Percentiles rank a stretch among this genome's conserved stretches.
These are phyloP conservation scores for Arachis stenosperma DNA, from an alignment of 306 rosid genomes.

Conservation along the genomic window DNA sequence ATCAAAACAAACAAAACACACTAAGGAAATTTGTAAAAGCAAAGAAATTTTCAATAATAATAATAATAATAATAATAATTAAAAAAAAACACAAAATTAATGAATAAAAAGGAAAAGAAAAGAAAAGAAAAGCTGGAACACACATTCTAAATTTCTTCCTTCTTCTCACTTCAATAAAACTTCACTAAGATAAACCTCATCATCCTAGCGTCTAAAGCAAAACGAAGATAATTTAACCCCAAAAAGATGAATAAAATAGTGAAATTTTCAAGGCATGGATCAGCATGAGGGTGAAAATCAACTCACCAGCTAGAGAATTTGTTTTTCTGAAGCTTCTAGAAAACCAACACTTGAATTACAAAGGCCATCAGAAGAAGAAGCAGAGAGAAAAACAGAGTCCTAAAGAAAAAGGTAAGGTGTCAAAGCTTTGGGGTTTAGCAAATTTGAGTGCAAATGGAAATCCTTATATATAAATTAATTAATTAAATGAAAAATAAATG, in stretches of 20 bases:
- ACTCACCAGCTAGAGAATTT: constrained; percentile 52
- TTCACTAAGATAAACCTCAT: constrained; percentile 11
- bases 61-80: background rate
- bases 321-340: constrained; percentile 26
- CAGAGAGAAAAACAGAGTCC: background rate
- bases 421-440: background rate
- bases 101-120: background rate
- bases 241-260: background rate
- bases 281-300: background rate
- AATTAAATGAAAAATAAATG: no score
- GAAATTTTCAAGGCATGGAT: background rate
- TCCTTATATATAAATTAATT: background rate
- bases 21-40: constrained; percentile 13
- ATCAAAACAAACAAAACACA: constrained; percentile 21
- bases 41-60: background rate
- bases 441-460: background rate
- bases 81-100: constrained; percentile 1
- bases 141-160: constrained; percentile 20
- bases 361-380: background rate
- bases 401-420: constrained; percentile 14
- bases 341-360: constrained; percentile 10
- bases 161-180: constrained; percentile 1
- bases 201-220: background rate
- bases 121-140: background rate
- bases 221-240: background rate